Evolutionary conservation across 2,329 filamentous ascomycete species (phyloP).

Genomic region (Colletotrichum lentis): DNA sequence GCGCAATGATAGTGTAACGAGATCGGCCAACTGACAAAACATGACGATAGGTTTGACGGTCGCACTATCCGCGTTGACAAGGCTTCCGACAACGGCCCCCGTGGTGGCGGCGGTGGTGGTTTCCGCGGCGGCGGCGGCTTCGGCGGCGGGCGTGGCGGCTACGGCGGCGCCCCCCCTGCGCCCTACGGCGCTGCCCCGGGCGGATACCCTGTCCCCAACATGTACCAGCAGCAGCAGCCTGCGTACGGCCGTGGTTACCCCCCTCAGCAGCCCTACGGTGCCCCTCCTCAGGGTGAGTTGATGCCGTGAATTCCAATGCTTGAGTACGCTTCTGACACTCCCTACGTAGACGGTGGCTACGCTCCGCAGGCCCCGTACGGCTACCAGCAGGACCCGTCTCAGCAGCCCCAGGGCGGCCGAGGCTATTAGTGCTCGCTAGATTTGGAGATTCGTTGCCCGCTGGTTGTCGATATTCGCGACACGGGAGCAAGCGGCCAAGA

Average conservation of each 20-base stretch:
- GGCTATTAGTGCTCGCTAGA: slow-evolving; percentile 51
- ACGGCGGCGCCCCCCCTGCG: slow-evolving; percentile 45
- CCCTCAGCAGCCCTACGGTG: slow-evolving; percentile 49
- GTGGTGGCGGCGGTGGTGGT: slow-evolving; percentile 57
- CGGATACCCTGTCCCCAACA: slow-evolving; percentile 48
- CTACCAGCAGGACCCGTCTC: slow-evolving; percentile 56
- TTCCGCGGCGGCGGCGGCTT: slow-evolving; percentile 52
- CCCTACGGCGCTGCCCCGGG: slow-evolving; percentile 43
- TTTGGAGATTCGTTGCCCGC: slow-evolving; percentile 38
- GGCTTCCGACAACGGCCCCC: slow-evolving; percentile 80
- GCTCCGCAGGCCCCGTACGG: slow-evolving; percentile 48
- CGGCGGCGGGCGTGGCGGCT: slow-evolving; percentile 50
- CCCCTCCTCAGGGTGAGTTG: slow-evolving; percentile 51
- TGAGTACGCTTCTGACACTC: background rate
- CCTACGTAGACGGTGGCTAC: slow-evolving; percentile 27
- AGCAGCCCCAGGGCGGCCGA: slow-evolving; percentile 47
- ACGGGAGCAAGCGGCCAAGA: slow-evolving; percentile 33
- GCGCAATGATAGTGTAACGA: slow-evolving; percentile 16
- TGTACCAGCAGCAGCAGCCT: slow-evolving; percentile 48
- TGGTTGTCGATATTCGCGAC: slow-evolving; percentile 33
- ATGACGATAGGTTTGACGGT: slow-evolving; percentile 80
- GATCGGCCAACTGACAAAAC: slow-evolving; percentile 11
- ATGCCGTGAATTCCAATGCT: slow-evolving; percentile 22
- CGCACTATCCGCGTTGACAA: slow-evolving; percentile 95
- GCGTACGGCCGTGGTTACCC: slow-evolving; percentile 57